Evolutionary conservation across 1,139 yeast species (phyloP).

Genomic region (Candida pseudoviswanathii): DNA sequence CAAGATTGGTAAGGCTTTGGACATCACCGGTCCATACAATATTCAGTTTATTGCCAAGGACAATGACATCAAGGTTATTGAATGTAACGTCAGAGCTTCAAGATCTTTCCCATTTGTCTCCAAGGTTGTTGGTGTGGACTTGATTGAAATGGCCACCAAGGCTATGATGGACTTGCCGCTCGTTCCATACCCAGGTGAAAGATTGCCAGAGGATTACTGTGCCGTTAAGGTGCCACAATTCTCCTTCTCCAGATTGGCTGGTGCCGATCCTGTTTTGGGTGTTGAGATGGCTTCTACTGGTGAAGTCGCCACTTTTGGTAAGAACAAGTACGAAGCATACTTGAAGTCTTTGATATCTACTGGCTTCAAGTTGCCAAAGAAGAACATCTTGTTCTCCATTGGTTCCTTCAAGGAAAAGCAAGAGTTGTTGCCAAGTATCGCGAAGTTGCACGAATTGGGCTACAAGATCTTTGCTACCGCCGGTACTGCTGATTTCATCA

Average conservation of each 20-base stretch:
- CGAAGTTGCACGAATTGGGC: constrained; percentile 79
- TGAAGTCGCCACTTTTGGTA: constrained; percentile 98
- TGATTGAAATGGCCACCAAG: constrained; percentile 90
- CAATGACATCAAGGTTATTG: constrained; percentile 84
- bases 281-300: constrained; percentile 99
- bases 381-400: constrained; percentile 88
- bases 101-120: constrained; percentile 99
- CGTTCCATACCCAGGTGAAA: constrained; percentile 85
- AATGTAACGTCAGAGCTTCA: constrained; percentile 97
- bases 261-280: constrained; percentile 98
- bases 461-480: constrained; percentile 95
- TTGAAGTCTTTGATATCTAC: constrained; percentile 92
- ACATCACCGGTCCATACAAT: constrained; percentile 96
- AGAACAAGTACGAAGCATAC: constrained; percentile 95
- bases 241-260: constrained; percentile 96
- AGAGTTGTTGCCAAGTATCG: constrained; percentile 87
- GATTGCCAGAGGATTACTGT: constrained; percentile 89
- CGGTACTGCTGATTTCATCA: constrained; percentile 97
- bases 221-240: constrained; percentile 96
- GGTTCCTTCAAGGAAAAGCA: constrained; percentile 98
- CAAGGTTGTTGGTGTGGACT: constrained; percentile 90
- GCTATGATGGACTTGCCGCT: constrained; percentile 86
- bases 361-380: constrained; percentile 93
- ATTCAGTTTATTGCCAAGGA: constrained; percentile 81
- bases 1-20: constrained; percentile 93